Percentiles rank a stretch among this genome's conserved stretches.
These are phyloP conservation scores for Pichia scutulata DNA, from an alignment of 805 yeast genomes.

Conservation along the genomic window DNA sequence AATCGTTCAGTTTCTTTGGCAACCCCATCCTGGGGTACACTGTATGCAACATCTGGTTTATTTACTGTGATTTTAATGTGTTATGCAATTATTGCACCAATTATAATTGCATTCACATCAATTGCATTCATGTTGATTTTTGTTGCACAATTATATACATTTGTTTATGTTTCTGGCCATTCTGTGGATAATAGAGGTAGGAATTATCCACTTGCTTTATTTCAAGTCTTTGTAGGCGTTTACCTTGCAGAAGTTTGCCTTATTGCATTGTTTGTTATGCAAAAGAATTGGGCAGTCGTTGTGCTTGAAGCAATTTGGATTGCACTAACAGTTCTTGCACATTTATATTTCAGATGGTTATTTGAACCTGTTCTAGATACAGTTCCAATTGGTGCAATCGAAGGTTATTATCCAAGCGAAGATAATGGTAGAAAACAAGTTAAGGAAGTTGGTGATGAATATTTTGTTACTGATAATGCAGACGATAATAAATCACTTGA, in stretches of 20 bases:
- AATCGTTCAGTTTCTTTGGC: conserved; percentile 56
- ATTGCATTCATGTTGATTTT: conserved; percentile 50
- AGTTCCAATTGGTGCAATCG: conserved; percentile 62
- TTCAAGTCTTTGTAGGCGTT: conserved; percentile 64
- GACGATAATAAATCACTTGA: conserved; percentile 1
- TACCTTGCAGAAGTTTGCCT: conserved; percentile 67
- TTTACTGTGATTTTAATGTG: conserved; percentile 64
- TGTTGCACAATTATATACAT: conserved; percentile 54
- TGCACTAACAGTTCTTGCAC: conserved; percentile 50
- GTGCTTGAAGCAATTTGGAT: conserved; percentile 58
- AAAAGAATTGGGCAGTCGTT: conserved; percentile 72
- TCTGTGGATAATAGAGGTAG: conserved; percentile 62
- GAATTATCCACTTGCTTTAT: conserved; percentile 62
- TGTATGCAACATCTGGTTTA: conserved; percentile 72
- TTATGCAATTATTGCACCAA: conserved; percentile 75
- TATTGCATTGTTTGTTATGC: conserved; percentile 65
- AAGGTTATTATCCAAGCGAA: conserved; percentile 44
- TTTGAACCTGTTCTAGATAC: conserved; percentile 59
- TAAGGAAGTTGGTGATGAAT: conserved; percentile 27
- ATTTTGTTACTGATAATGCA: conserved; percentile 16
- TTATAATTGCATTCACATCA: conserved; percentile 59
- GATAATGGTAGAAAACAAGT: conserved; percentile 63
- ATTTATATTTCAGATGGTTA: conserved; percentile 48
- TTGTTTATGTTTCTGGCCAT: conserved; percentile 56
- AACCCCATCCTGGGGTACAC: conserved; percentile 71